Base-by-base conservation (phyloP, 768 basidiomycete genomes). In the Pholiota molesta region DNA sequence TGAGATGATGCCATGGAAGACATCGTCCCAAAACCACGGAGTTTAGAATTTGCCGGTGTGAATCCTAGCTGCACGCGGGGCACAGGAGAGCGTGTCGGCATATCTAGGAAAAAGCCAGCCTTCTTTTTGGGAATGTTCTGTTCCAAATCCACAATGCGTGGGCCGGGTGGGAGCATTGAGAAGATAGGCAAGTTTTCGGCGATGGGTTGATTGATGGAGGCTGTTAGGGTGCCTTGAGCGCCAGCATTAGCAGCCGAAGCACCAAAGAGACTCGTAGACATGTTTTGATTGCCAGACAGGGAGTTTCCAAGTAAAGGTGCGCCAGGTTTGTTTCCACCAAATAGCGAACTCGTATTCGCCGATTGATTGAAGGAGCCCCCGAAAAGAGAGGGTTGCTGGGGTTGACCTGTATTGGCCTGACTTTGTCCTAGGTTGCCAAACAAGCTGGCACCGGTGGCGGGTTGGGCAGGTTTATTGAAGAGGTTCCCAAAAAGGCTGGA, bases 131-230 rank as follows among this genome's bases (percentile, higher is more conserved):
- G 79, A 61, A 80, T 78, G 19, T 77, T 78, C 60, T 81, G 81
- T 19, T 90, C 90, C 16, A 86, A 79, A 60, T 82, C 80, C 65
- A 85, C 77, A 28, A 84, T 82, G 53, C 83, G 91, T 28, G 86
- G 90, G 40, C 88, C 86, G 13, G 89, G 84, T 21, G 89, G 88
- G 33, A 93, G 84, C 82, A 92, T 81, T 56, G 83, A 86, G 71
- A 89, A 93, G 55, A 91, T 88, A 4, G 88, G 88, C 55, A 92
- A 72, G 63, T 89, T 88, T 54, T 85, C 79, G 33, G 83, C 85
- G 64, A 94, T 88, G 8, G 92, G 92, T 72, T 96, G 91, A 28
- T 91, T 89, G 69, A 98, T 93, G 19, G 95, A 95, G 1, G 94
- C 92, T 9, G 89, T 91, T 57, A 97, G 78, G 0, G 82, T 74